A percentile compares a stretch with the other conserved stretches of the same genome.
phyloP scores from a whole-genome alignment of 257 asterid species.

The Solanum clarkiae region DNA sequence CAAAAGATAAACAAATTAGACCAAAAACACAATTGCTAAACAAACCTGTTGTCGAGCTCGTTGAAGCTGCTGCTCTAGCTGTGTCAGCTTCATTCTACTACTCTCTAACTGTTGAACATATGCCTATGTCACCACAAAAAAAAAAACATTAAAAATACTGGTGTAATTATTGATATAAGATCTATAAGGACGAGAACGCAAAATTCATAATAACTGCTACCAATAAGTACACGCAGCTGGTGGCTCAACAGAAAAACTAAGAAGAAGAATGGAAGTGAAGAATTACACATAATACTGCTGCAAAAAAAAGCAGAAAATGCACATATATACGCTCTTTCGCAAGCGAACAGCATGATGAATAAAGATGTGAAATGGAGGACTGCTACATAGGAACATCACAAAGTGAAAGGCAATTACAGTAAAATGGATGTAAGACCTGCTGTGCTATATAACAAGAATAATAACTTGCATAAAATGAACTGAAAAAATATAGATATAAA shows the following conservation, averaged over 20 bases:
- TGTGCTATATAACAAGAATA: background rate
- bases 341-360: background rate
- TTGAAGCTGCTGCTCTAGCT: conserved; percentile 98
- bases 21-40: background rate
- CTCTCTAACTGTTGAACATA: conserved; percentile 95
- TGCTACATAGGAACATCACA: background rate
- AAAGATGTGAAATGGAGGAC: background rate
- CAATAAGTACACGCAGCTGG: background rate
- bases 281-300: background rate
- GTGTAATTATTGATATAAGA: background rate
- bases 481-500: too few species aligned
- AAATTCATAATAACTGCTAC: background rate
- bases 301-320: background rate
- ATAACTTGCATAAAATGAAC: background rate
- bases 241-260: background rate
- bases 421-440: background rate
- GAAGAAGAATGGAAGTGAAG: background rate
- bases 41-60: conserved; percentile 96
- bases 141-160: background rate
- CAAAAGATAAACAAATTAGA: background rate
- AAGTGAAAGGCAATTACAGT: background rate
- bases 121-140: conserved; percentile 39
- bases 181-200: background rate
- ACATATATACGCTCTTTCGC: background rate
- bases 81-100: conserved; percentile 98